Evolutionary conservation across 169 alveolate species (phyloP).

Genomic region (Babesia bigemina): DNA sequence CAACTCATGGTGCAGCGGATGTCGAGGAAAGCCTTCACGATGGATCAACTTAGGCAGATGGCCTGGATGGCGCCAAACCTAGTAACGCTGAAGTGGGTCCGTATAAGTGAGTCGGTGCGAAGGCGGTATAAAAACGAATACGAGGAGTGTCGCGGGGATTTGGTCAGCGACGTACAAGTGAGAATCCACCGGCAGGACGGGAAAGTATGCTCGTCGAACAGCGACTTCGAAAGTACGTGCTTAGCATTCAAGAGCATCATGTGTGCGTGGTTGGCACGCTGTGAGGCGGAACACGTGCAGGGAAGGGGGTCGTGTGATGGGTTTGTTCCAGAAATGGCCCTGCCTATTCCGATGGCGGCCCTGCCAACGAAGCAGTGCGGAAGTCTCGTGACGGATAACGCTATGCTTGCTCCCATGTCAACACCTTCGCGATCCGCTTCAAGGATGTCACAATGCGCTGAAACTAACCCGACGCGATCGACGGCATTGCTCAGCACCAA

Average conservation of each 20-base stretch:
- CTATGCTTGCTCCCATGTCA: background rate
- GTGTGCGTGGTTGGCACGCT: constrained; percentile 41
- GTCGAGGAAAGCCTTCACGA: constrained; percentile 50
- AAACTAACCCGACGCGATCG: background rate
- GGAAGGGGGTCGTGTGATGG: constrained; percentile 17
- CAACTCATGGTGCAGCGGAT: constrained; percentile 58
- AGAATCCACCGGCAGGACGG: constrained; percentile 43
- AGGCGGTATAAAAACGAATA: constrained; percentile 44
- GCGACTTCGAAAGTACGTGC: constrained; percentile 53
- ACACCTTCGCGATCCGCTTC: constrained; percentile 7
- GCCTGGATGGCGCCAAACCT: constrained; percentile 67
- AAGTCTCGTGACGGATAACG: background rate
- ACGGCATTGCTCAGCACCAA: constrained; percentile 12
- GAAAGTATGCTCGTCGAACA: constrained; percentile 27
- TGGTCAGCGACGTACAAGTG: constrained; percentile 32
- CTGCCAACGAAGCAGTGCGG: constrained; percentile 10
- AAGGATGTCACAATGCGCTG: background rate
- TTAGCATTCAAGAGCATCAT: constrained; percentile 37
- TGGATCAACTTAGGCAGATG: constrained; percentile 53
- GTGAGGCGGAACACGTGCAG: constrained; percentile 37
- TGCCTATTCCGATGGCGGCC: constrained; percentile 37
- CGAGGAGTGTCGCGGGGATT: constrained; percentile 37
- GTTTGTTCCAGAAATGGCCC: constrained; percentile 31
- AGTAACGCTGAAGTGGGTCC: constrained; percentile 45
- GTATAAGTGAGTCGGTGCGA: constrained; percentile 21